Evolutionary conservation across 352 stramenopile genomes (phyloP).

Genomic region (Phytophthora ramorum): DNA sequence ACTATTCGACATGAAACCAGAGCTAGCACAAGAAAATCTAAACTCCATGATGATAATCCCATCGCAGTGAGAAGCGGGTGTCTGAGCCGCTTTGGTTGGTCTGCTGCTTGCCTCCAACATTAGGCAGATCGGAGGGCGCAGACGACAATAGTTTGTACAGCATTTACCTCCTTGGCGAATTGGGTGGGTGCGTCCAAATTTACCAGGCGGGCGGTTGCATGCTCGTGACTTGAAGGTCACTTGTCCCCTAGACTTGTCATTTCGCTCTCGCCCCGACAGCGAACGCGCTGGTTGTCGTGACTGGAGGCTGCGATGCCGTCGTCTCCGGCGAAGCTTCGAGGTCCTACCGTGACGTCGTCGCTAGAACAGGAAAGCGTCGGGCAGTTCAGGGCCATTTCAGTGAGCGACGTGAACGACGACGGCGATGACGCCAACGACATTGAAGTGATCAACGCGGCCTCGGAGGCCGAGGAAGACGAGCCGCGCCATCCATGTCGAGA

Average conservation of each 20-base stretch:
- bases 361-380: constrained; percentile 15
- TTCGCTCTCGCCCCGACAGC: constrained; percentile 3
- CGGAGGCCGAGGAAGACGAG: constrained; percentile 25
- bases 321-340: constrained; percentile 38
- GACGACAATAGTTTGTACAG: background rate
- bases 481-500: constrained; percentile 17
- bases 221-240: background rate
- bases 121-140: no score
- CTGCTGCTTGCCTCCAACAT: no score
- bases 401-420: constrained; percentile 30
- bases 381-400: constrained; percentile 35
- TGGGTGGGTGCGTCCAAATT: background rate
- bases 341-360: constrained; percentile 22
- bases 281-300: background rate
- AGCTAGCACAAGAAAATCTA: no score
- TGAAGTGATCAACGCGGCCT: constrained; percentile 25
- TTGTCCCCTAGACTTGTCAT: constrained; percentile 19
- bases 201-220: background rate
- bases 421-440: constrained; percentile 37
- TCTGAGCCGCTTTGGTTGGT: no score
- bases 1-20: no score
- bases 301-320: constrained; percentile 16
- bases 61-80: no score
- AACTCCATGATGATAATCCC: no score
- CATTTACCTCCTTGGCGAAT: background rate